These are phyloP conservation scores for Andrographis paniculata DNA, from an alignment of 305 asterid genomes.

Conservation along the genomic window DNA sequence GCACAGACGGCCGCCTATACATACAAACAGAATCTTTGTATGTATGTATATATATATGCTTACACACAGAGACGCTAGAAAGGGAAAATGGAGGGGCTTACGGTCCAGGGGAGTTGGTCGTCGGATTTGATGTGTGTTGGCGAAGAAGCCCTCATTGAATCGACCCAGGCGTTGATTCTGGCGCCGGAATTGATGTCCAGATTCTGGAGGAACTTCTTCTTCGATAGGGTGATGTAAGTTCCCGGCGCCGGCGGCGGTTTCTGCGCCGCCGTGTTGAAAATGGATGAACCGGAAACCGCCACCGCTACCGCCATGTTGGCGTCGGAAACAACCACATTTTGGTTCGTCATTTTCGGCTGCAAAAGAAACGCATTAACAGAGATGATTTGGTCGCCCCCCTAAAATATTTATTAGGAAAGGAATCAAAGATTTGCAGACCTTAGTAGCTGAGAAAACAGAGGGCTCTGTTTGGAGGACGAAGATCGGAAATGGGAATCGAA, in stretches of 20 bases:
- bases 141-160: slow-evolving; percentile 85
- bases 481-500: too few relatives aligned
- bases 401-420: too few relatives aligned
- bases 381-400: too few relatives aligned
- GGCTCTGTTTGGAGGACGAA: too few relatives aligned
- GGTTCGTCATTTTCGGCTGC: slow-evolving; percentile 51
- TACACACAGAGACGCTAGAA: too few relatives aligned
- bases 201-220: slow-evolving; percentile 51
- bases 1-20: too few relatives aligned
- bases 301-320: slow-evolving; percentile 38
- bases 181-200: slow-evolving; percentile 46
- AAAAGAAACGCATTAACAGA: not conserved
- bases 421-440: too few relatives aligned
- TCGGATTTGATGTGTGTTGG: slow-evolving; percentile 67
- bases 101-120: slow-evolving; percentile 49
- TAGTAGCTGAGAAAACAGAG: too few relatives aligned
- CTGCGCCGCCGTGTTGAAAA: slow-evolving; percentile 41
- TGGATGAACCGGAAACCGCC: slow-evolving; percentile 38
- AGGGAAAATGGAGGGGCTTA: slow-evolving; percentile 17
- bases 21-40: too few relatives aligned
- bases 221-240: slow-evolving; percentile 48
- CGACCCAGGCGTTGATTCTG: slow-evolving; percentile 71
- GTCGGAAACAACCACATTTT: slow-evolving; percentile 62
- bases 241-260: slow-evolving; percentile 78
- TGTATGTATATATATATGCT: too few relatives aligned